Conservation (phyloP, 305 asterid species). For the Plantago coronopus region DNA sequence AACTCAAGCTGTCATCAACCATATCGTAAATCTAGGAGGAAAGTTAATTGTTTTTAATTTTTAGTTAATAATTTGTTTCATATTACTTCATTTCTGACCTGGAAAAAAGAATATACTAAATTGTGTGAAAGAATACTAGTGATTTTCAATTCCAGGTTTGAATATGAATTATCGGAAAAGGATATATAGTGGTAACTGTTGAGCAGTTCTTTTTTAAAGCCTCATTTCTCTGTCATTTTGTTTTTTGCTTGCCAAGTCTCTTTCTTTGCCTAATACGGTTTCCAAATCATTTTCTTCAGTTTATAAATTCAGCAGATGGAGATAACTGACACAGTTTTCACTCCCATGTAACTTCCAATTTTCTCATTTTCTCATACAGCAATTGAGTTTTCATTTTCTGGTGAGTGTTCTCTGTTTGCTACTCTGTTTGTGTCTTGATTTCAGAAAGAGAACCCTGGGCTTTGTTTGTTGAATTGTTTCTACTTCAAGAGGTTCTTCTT, state of each 20-base stretch:
- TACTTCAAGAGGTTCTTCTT: background rate
- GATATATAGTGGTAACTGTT: too few species aligned
- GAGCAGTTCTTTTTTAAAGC: slow-evolving; percentile 32
- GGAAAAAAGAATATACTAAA: slow-evolving; percentile 13
- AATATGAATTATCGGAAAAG: too few species aligned
- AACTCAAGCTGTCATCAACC: slow-evolving; percentile 48
- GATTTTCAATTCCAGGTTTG: too few species aligned
- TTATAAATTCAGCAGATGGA: slow-evolving; percentile 11
- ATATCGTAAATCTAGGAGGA: slow-evolving; percentile 42
- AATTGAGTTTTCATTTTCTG: too few species aligned
- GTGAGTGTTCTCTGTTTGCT: too few species aligned
- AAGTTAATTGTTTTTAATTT: slow-evolving; percentile 20
- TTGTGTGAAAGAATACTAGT: too few species aligned
- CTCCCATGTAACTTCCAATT: background rate
- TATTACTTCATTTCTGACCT: slow-evolving; percentile 12
- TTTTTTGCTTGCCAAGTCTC: slow-evolving; percentile 27
- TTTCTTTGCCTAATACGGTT: slow-evolving; percentile 26
- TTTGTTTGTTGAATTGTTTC: background rate
- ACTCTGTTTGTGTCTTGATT: too few species aligned
- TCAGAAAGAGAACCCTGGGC: too few species aligned
- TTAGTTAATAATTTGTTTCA: slow-evolving; percentile 1
- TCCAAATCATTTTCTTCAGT: slow-evolving; percentile 19
- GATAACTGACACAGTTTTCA: background rate
- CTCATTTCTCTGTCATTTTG: slow-evolving; percentile 30
- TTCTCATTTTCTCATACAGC: too few species aligned